phyloP scores from a whole-genome alignment of 352 stramenopile species.

The Phytophthora pseudosyringae region DNA sequence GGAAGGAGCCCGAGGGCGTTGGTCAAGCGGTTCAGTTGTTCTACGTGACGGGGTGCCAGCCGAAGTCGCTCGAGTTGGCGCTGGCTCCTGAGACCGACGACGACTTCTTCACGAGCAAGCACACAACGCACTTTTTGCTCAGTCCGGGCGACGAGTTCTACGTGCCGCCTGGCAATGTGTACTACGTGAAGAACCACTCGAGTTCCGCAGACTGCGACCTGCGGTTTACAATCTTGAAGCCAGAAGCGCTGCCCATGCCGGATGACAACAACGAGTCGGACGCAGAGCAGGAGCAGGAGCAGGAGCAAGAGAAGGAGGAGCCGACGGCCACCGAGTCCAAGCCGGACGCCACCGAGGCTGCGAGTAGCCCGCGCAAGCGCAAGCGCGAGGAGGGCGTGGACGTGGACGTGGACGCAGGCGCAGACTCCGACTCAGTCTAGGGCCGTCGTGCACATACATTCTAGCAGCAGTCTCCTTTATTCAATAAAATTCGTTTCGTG shows the following conservation, averaged over 20 bases:
- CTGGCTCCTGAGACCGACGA: slow-evolving; percentile 73
- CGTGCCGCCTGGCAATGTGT: slow-evolving; percentile 96
- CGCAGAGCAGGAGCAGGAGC: slow-evolving; percentile 23
- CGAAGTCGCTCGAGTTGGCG: slow-evolving; percentile 75
- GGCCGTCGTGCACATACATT: not conserved
- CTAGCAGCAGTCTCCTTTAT: slow-evolving; percentile 15
- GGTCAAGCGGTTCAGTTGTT: slow-evolving; percentile 95
- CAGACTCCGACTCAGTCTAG: slow-evolving; percentile 34
- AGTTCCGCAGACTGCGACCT: slow-evolving; percentile 84
- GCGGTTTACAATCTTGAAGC: slow-evolving; percentile 96
- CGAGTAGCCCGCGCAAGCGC: slow-evolving; percentile 29
- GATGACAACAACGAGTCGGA: slow-evolving; percentile 32
- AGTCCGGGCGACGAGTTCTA: slow-evolving; percentile 96
- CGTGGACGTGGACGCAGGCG: slow-evolving; percentile 17
- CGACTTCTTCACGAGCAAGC: slow-evolving; percentile 89
- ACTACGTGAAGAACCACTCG: slow-evolving; percentile 97
- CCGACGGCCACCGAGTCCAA: slow-evolving; percentile 6
- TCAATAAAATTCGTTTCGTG: slow-evolving; percentile 24
- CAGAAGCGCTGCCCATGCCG: slow-evolving; percentile 36
- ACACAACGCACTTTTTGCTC: slow-evolving; percentile 94
- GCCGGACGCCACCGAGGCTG: slow-evolving; percentile 15
- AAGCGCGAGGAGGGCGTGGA: slow-evolving; percentile 33
- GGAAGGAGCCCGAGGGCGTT: slow-evolving; percentile 96
- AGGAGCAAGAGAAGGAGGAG: slow-evolving; percentile 5
- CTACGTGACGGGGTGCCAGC: slow-evolving; percentile 92